Conservation (phyloP, 306 rosid species). For the Quercus glauca region DNA sequence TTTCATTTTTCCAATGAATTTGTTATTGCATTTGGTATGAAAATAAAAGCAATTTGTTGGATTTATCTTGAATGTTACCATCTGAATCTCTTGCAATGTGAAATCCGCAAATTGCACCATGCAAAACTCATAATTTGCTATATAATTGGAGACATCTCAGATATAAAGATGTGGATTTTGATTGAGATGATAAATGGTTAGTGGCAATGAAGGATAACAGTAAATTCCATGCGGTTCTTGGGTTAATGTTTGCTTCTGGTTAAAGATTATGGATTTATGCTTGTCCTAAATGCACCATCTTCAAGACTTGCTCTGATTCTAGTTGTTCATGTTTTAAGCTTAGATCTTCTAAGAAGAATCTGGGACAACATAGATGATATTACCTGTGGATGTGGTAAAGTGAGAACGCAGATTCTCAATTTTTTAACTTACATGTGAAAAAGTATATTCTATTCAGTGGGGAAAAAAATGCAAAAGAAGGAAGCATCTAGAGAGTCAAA, state of each 20-base stretch:
- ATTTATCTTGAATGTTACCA: background rate
- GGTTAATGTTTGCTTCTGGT: background rate
- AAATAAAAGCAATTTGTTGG: background rate
- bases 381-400: conserved; percentile 16
- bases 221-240: background rate
- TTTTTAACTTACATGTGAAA: background rate
- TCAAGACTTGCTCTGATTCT: background rate
- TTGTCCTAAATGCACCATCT: background rate
- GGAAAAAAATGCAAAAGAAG: background rate
- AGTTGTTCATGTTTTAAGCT: background rate
- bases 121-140: background rate
- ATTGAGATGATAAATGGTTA: background rate
- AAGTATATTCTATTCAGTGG: too few relatives aligned
- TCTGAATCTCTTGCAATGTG: background rate
- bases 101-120: background rate
- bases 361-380: background rate
- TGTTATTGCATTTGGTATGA: background rate
- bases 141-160: background rate
- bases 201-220: background rate
- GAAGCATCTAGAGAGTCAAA: conserved; percentile 12
- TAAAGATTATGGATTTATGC: background rate
- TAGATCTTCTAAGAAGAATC: conserved; percentile 9
- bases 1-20: background rate
- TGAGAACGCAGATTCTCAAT: conserved; percentile 23
- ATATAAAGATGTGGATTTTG: background rate